Conservation (phyloP, 306 rosid genomes). For the Senna siamea region DNA sequence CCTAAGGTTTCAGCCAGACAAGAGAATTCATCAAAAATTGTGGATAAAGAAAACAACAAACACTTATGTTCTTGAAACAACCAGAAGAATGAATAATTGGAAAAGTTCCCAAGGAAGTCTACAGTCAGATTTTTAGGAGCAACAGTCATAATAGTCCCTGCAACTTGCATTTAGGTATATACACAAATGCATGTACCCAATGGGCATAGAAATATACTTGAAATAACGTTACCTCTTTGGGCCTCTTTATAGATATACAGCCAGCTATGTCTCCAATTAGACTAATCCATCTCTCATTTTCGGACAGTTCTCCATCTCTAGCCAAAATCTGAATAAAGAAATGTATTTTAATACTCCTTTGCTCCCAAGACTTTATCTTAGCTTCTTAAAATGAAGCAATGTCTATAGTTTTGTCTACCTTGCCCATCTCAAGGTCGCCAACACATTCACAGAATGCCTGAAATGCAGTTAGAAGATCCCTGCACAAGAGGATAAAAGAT, state of each 20-base stretch:
- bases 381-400: slow-evolving; percentile 30
- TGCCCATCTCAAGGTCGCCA: slow-evolving; percentile 99
- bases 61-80: not conserved
- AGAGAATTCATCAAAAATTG: slow-evolving; percentile 19
- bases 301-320: slow-evolving; percentile 87
- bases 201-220: slow-evolving; percentile 31
- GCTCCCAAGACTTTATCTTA: slow-evolving; percentile 33
- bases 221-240: slow-evolving; percentile 77
- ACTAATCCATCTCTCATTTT: slow-evolving; percentile 93
- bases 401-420: slow-evolving; percentile 56
- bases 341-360: slow-evolving; percentile 34
- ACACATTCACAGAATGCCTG: slow-evolving; percentile 98
- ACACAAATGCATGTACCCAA: slow-evolving; percentile 9
- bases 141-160: slow-evolving; percentile 19
- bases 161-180: slow-evolving; percentile 19
- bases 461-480: slow-evolving; percentile 92
- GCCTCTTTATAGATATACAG: slow-evolving; percentile 93
- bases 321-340: slow-evolving; percentile 73
- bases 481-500: slow-evolving; percentile 44
- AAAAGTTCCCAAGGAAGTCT: not conserved
- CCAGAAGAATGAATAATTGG: not conserved
- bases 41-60: slow-evolving; percentile 27
- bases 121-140: not conserved
- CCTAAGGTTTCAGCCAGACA: slow-evolving; percentile 52
- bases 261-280: slow-evolving; percentile 89